Conservation (phyloP, 345 rosid species). For the Rhizophora mangle region DNA sequence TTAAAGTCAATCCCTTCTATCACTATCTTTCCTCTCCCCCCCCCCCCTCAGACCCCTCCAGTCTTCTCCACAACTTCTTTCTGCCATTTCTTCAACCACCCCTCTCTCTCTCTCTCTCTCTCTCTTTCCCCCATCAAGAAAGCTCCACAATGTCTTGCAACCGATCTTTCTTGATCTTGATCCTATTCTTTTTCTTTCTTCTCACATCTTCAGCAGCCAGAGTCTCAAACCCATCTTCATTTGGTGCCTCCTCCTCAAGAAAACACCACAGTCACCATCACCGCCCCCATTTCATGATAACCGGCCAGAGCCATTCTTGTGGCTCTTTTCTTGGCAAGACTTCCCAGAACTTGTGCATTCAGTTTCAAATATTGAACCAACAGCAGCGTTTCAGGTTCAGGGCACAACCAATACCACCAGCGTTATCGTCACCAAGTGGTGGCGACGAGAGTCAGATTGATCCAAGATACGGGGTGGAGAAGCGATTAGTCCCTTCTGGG, state of each 20-base stretch:
- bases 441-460: constrained; percentile 33
- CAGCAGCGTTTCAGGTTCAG: constrained; percentile 3
- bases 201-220: background rate
- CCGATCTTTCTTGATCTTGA: constrained; percentile 8
- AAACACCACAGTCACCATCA: constrained; percentile 5
- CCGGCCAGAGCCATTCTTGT: constrained; percentile 22
- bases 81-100: background rate
- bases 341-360: constrained; percentile 35
- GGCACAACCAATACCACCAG: constrained; percentile 5
- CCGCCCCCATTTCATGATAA: background rate
- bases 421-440: constrained; percentile 6
- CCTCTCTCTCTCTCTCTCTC: background rate
- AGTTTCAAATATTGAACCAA: constrained; percentile 28
- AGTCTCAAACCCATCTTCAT: background rate
- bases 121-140: background rate
- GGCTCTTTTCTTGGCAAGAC: constrained; percentile 18
- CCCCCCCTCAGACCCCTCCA: background rate
- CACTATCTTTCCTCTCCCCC: background rate
- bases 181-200: constrained; percentile 7
- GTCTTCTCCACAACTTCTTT: no score
- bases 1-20: constrained; percentile 12
- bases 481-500: constrained; percentile 64
- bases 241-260: constrained; percentile 3
- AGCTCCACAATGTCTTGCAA: background rate
- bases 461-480: constrained; percentile 60